Base-by-base conservation (phyloP, 2,329 filamentous ascomycete species). In the Beauveria brongniartii region DNA sequence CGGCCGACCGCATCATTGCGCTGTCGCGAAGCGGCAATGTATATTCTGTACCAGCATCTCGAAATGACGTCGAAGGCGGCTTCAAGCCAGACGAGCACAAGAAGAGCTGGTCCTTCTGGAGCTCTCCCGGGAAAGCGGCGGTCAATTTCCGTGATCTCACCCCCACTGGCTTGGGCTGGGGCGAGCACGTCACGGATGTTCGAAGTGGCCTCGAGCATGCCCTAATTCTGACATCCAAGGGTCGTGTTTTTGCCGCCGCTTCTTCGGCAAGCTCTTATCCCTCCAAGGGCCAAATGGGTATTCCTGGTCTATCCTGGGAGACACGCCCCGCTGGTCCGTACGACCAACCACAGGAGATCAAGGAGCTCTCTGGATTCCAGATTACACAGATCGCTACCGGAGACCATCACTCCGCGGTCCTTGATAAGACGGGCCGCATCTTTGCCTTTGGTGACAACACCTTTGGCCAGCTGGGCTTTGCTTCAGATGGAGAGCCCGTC, bases 361-460 rank as follows among this genome's bases (percentile, higher is more conserved):
- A 78, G 2, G 84, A 82, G 0, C 78, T 97, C 2, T 84, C 83
- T 61, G 89, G 87, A 5, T 88, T 88, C 65, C 82, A 89, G 5
- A 85, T 94, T 51, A 75, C 78, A 5, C 82, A 90, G 65, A 87
- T 97, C 62, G 92, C 93, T 1, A 78, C 91, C 1, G 94, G 94
- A 26, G 92, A 96, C 70, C 86, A 87, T 66, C 94, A 99, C 75
- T 96, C 91, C 4, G 76, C 95, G 1, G 89, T 86, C 0, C 80
- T 92, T 18, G 90, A 93, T 69, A 83, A 83, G 63, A 80, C 88
- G 57, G 93, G 93, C 18, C 84, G 86, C 18, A 82, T 94, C 18
- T 96, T 94, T 72, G 81, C 86, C 7, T 97, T 96, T 75, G 94
- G 94, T 43, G 92, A 97, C 73, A 97, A 97, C 75, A 86, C 87